These are phyloP conservation scores for Trichocladium antarcticum DNA, from an alignment of 495 filamentous ascomycete species.

Conservation along the genomic window DNA sequence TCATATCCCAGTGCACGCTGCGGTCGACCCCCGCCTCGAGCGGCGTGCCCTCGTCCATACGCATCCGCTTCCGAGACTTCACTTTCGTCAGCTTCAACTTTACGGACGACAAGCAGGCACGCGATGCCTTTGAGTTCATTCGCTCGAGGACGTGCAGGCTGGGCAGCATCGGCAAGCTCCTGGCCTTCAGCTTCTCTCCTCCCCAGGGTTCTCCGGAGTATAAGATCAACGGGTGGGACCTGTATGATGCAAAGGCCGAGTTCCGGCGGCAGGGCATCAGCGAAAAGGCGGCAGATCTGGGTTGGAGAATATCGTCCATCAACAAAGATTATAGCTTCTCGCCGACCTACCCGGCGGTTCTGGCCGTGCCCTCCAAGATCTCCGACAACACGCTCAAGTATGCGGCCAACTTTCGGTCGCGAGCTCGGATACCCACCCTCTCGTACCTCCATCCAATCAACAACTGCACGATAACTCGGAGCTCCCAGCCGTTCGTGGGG, in stretches of 20 bases:
- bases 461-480: conserved; percentile 91
- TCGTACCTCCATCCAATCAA: conserved; percentile 94
- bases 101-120: conserved; percentile 54
- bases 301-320: conserved; percentile 85
- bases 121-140: conserved; percentile 85
- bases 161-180: conserved; percentile 76
- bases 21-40: conserved; percentile 60
- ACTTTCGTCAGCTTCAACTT: conserved; percentile 89
- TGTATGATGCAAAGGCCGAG: conserved; percentile 80
- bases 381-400: conserved; percentile 96
- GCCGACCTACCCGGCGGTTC: conserved; percentile 81
- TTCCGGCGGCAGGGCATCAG: conserved; percentile 72
- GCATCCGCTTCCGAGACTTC: conserved; percentile 85
- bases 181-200: conserved; percentile 77
- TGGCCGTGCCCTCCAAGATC: conserved; percentile 75
- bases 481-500: conserved; percentile 85
- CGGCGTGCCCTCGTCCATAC: conserved; percentile 67
- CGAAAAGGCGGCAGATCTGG: conserved; percentile 57
- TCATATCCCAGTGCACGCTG: conserved; percentile 66
- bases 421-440: conserved; percentile 74
- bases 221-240: conserved; percentile 66
- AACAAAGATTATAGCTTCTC: conserved; percentile 85
- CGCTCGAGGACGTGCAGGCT: conserved; percentile 70
- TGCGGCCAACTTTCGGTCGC: conserved; percentile 77
- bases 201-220: conserved; percentile 52